Evolutionary conservation across 805 yeast genomes (phyloP), one percentile per base, ranked within the genome.

Genomic region (Clavispora vitiphila): DNA sequence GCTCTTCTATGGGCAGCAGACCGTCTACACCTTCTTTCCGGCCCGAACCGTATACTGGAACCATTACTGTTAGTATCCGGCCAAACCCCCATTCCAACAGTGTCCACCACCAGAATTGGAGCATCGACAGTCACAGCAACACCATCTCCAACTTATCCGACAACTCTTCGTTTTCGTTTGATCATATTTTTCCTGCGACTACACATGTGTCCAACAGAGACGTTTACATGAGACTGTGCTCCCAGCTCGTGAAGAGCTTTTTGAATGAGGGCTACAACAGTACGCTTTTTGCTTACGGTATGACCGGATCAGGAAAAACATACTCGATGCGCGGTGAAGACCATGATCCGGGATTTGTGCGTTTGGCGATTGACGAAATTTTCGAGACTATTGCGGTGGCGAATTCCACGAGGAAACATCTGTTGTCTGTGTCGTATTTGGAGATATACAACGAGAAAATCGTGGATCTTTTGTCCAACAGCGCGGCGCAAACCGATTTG

Each of bases 281-380:
- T 12, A 89, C 96, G 0, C 79, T 90, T 1, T 88, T 91, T 60
- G 97, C 98, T 0, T 88, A 88, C 55, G 96, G 96, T 26, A 86
- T 86, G 88, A 88, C 96, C 0, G 96, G 96, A 0, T 83, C 95
- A 1, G 96, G 96, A 9, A 88, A 88, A 61, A 88, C 96, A 0
- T 81, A 77, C 57, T 78, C 95, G 2, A 88, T 88, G 95, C 82
- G 81, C 48, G 96, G 96, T 23, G 67, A 72, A 21, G 69, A 61
- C 2, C 47, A 51, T 5, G 82, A 80, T 47, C 80, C 82, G 0
- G 96, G 96, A 4, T 71, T 88, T 37, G 83, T 89, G 34, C 80
- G 83, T 30, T 65, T 80, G 29, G 81, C 91, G 5, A 81, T 82
- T 10, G 68, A 72, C 41, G 76, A 77, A 34, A 69, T 86, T 3